These are phyloP conservation scores for Linaria vulgaris DNA, from an alignment of 257 asterid species.

Conservation along the genomic window DNA sequence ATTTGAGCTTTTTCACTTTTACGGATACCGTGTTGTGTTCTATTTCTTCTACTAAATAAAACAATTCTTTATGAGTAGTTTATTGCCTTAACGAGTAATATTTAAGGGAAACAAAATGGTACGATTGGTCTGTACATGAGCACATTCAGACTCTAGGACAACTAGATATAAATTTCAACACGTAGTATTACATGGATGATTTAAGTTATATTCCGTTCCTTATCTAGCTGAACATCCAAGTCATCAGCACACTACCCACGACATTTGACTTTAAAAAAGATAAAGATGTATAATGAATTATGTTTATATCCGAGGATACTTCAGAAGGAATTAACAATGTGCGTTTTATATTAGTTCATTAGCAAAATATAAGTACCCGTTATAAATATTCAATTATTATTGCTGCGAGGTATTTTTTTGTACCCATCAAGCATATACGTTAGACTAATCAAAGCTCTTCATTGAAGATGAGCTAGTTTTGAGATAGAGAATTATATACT, in stretches of 20 bases:
- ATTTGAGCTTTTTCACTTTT: background rate
- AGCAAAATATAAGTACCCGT: too few relatives aligned
- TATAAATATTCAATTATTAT: too few relatives aligned
- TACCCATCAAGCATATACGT: too few relatives aligned
- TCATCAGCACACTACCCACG: conserved; percentile 1
- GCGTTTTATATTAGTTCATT: too few relatives aligned
- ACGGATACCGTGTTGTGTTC: conserved; percentile 19
- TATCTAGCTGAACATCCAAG: background rate
- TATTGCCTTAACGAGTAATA: background rate
- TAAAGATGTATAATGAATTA: too few relatives aligned
- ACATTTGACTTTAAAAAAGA: too few relatives aligned
- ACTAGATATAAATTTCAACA: conserved; percentile 13
- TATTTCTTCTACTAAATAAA: conserved; percentile 16
- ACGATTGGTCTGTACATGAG: background rate
- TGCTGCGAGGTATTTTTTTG: too few relatives aligned
- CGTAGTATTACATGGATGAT: background rate
- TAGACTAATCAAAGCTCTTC: too few relatives aligned
- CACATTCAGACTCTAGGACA: background rate
- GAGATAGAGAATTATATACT: too few relatives aligned
- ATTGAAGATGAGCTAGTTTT: too few relatives aligned
- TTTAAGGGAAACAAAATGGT: background rate
- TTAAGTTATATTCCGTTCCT: background rate
- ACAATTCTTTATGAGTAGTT: background rate
- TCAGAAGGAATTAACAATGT: too few relatives aligned
- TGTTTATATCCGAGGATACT: too few relatives aligned